Base-by-base conservation (phyloP, 306 rosid genomes). In the Quercus wislizeni region DNA sequence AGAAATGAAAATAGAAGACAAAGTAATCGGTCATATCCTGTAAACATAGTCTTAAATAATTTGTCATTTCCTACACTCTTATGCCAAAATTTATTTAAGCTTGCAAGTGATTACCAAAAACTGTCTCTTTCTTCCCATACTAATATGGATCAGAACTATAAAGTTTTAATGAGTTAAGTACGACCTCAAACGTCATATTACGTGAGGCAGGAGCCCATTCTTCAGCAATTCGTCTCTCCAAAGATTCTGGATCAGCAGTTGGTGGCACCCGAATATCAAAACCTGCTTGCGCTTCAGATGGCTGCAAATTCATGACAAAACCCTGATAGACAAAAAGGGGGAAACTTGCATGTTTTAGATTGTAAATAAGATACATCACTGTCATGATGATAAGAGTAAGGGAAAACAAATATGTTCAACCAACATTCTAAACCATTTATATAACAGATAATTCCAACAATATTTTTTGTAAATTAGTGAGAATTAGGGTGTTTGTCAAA, bases 281-380 rank as follows among this genome's bases (percentile, higher is more conserved):
- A 75, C 99, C 99, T 73, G 98, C 99, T 86, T 95, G 97, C 3
- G 97, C 99, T 89, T 92, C 99, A 58, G 99, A 95, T 46, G 99
- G 99, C 88, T 95, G 99, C 86, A 95, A 72, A 85, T 95, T 95
- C 99, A 95, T 95, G 70, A 95, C 98, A 87, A 91, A 95, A 73
- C 98, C 99, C 99, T 95, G 93, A 72, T 35, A 33, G 81, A 79
- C 62, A 74, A 59, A 58, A 71, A 28, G 71, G 72, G 27, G 71
- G 62, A 79, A 31, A 55, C 51, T 35, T 35, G 52, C 72, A 67
- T 8, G 27, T 67, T 18, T 67, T 35, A 67, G 38, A 33, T 35
- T 35, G 49, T 35, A 23, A 19, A 67, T 1, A 61, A 65, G 5
- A 75, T 23, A 38, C 23, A 31, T 72, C 79, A 65, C 20, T 67